Percentiles rank a stretch among this genome's conserved stretches.
These are phyloP conservation scores for Fraxinus anomala DNA, from an alignment of 257 asterid genomes.

Conservation along the genomic window DNA sequence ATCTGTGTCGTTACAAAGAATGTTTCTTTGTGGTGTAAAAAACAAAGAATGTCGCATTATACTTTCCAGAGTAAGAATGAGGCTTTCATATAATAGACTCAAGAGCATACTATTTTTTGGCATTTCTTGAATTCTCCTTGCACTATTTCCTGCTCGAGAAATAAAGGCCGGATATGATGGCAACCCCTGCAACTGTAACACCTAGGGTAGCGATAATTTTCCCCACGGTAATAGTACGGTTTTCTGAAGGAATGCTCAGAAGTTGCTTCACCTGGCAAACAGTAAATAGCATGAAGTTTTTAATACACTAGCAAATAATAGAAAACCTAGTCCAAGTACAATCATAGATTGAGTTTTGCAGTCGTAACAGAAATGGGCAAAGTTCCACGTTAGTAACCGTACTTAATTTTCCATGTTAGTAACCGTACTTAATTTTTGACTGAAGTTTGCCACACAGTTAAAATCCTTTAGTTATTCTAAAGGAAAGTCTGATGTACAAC, in stretches of 20 bases:
- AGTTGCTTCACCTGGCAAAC: constrained; percentile 57
- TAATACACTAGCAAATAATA: not conserved
- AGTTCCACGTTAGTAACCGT: not conserved
- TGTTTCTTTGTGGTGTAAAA: not conserved
- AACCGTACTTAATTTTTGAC: not conserved
- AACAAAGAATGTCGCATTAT: not conserved
- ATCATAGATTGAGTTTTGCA: not conserved
- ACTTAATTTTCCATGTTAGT: no score
- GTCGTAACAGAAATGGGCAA: not conserved
- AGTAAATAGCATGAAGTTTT: constrained; percentile 7
- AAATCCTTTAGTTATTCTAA: not conserved
- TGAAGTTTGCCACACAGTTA: not conserved
- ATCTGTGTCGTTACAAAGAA: not conserved
- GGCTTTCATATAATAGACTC: no score
- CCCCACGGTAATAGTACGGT: constrained; percentile 33
- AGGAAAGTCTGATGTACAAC: not conserved
- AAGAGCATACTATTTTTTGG: not conserved
- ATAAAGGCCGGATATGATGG: constrained; percentile 66
- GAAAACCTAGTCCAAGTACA: not conserved
- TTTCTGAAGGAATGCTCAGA: constrained; percentile 48
- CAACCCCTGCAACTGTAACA: constrained; percentile 69
- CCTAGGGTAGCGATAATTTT: constrained; percentile 59
- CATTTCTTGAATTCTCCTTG: not conserved
- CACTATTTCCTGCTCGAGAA: constrained; percentile 65
- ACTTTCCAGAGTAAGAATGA: no score